phyloP scores from a whole-genome alignment of 2,329 filamentous ascomycete genomes.

The Neopestalotiopsis sp. region DNA sequence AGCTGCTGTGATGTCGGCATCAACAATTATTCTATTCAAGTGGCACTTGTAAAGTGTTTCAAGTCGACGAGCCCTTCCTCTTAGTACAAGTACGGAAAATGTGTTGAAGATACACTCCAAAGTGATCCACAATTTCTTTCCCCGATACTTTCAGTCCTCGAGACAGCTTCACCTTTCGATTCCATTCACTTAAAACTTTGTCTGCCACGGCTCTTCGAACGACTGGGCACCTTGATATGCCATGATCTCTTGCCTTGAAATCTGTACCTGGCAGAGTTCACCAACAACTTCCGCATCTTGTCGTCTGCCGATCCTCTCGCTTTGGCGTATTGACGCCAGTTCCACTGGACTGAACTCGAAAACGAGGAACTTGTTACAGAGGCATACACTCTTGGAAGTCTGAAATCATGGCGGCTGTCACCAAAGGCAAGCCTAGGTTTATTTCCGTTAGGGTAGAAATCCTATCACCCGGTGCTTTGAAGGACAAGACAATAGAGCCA shows the following conservation, averaged over 20 bases:
- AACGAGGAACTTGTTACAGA: too few species aligned
- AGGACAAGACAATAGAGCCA: background rate
- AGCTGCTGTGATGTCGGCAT: background rate
- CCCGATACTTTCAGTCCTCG: too few species aligned
- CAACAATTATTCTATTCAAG: background rate
- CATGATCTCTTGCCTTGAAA: too few species aligned
- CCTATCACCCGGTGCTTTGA: background rate
- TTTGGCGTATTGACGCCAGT: background rate
- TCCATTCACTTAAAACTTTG: too few species aligned
- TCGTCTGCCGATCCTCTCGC: too few species aligned
- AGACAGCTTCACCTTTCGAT: too few species aligned
- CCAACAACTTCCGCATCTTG: too few species aligned
- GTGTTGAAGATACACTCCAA: too few species aligned
- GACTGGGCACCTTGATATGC: too few species aligned
- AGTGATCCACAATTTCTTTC: background rate
- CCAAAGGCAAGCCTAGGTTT: background rate
- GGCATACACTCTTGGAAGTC: background rate
- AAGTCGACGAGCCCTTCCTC: background rate
- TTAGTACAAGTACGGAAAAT: too few species aligned
- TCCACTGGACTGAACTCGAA: background rate
- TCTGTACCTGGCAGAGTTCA: too few species aligned
- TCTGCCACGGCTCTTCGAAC: too few species aligned
- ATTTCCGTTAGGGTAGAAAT: slow-evolving; percentile 4
- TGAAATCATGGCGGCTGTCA: background rate
- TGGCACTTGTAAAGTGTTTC: background rate